Percentiles rank a stretch among this genome's conserved stretches.
phyloP scores from a whole-genome alignment of 2,329 filamentous ascomycete species.

The Aspergillus versicolor region DNA sequence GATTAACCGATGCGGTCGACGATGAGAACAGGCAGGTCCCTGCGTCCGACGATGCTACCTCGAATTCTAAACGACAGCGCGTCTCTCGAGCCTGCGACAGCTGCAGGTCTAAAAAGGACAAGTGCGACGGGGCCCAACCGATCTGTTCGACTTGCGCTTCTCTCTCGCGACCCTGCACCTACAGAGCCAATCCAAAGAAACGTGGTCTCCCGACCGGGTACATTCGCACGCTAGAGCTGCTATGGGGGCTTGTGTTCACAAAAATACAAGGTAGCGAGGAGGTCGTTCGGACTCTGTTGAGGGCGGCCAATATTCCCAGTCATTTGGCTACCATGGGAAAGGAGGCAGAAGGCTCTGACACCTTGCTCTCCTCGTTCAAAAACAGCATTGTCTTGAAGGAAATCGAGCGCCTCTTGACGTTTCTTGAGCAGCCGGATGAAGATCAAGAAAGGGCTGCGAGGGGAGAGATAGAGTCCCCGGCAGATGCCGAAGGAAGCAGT shows the following conservation, averaged over 20 bases:
- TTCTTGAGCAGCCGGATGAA: slow-evolving; percentile 36
- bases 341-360: slow-evolving; percentile 51
- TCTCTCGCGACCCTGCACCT: slow-evolving; percentile 66
- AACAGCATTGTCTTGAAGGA: slow-evolving; percentile 62
- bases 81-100: slow-evolving; percentile 70
- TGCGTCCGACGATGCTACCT: slow-evolving; percentile 26
- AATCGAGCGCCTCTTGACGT: slow-evolving; percentile 61
- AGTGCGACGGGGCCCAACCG: slow-evolving; percentile 69
- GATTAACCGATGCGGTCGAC: slow-evolving; percentile 27
- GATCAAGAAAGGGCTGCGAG: slow-evolving; percentile 32
- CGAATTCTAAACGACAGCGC: slow-evolving; percentile 58
- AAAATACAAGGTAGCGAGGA: slow-evolving; percentile 61
- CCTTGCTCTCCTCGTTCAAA: slow-evolving; percentile 62
- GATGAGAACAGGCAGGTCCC: slow-evolving; percentile 28
- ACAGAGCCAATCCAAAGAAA: slow-evolving; percentile 72
- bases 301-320: slow-evolving; percentile 42
- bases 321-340: slow-evolving; percentile 39
- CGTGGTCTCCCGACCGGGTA: slow-evolving; percentile 78
- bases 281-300: slow-evolving; percentile 56
- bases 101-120: slow-evolving; percentile 66
- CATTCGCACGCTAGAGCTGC: slow-evolving; percentile 69
- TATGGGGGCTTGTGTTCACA: slow-evolving; percentile 66
- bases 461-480: slow-evolving; percentile 27
- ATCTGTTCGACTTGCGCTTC: slow-evolving; percentile 65
- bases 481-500: slow-evolving; percentile 32